phyloP scores from a whole-genome alignment of 257 asterid species.

The Solanum rostratum region DNA sequence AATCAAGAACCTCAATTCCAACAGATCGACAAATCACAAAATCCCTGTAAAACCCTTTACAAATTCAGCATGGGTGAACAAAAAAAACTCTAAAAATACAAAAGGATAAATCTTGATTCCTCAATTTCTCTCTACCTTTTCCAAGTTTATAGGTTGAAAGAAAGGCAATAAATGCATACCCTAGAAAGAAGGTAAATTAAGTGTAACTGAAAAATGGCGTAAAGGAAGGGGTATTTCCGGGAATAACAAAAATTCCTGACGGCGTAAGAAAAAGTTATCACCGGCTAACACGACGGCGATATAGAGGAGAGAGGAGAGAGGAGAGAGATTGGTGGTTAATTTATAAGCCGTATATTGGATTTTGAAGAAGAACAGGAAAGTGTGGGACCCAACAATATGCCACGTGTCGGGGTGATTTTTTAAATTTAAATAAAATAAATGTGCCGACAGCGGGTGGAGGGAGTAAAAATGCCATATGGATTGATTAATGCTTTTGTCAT shows the following conservation, averaged over 20 bases:
- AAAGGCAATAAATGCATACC: conserved; percentile 27
- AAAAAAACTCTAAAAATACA: background rate
- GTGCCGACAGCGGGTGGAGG: conserved; percentile 23
- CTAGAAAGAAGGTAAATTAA: background rate
- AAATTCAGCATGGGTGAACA: too few relatives aligned
- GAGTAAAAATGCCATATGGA: background rate
- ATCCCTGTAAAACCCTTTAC: background rate
- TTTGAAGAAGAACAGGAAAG: background rate
- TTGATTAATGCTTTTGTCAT: background rate
- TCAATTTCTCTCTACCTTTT: background rate
- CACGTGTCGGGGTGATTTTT: conserved; percentile 27
- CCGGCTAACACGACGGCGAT: conserved; percentile 48
- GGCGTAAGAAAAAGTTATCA: conserved; percentile 8
- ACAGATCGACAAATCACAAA: background rate
- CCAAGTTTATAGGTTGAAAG: conserved; percentile 8
- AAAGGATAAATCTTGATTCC: background rate
- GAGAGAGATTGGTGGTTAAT: background rate
- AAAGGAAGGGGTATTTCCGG: background rate
- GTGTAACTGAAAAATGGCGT: conserved; percentile 7
- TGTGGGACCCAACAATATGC: conserved; percentile 16
- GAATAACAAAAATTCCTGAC: background rate
- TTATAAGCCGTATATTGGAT: conserved; percentile 6
- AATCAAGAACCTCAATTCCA: conserved; percentile 13
- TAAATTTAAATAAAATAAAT: background rate
- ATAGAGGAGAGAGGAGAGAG: background rate